phyloP scores from a whole-genome alignment of 768 basidiomycete species.

The Boletus barrowsii region DNA sequence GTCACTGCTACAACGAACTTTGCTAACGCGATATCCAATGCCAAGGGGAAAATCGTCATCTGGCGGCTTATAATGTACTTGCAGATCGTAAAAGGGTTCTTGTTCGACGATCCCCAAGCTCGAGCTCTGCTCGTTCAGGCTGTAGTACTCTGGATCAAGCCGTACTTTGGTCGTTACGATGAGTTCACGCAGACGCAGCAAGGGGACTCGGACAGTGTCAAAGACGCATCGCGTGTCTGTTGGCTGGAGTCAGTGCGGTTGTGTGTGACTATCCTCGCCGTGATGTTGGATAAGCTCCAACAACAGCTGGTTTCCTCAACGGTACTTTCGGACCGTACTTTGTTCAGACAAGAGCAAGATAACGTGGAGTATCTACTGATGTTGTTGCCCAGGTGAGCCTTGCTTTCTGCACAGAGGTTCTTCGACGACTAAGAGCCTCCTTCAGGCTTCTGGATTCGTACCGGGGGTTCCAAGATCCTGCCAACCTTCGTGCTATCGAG shows the following conservation, averaged over 20 bases:
- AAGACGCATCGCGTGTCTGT: constrained; percentile 72
- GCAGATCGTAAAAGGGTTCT: constrained; percentile 83
- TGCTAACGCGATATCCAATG: constrained; percentile 73
- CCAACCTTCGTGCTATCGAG: constrained; percentile 67
- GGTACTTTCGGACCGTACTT: constrained; percentile 56
- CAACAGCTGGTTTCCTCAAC: constrained; percentile 69
- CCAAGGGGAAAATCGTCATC: constrained; percentile 84
- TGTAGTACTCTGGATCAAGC: constrained; percentile 91
- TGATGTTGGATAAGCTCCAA: constrained; percentile 89
- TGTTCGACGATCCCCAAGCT: constrained; percentile 81
- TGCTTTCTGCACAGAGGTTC: neutral
- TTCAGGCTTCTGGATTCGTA: constrained; percentile 83
- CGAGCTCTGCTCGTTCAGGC: constrained; percentile 81
- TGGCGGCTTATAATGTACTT: constrained; percentile 95
- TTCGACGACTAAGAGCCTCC: constrained; percentile 7
- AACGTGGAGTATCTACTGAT: constrained; percentile 85
- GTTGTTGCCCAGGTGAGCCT: constrained; percentile 74
- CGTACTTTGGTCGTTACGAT: constrained; percentile 89
- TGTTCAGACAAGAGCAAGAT: constrained; percentile 80
- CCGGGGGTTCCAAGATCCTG: constrained; percentile 71
- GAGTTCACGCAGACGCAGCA: constrained; percentile 65
- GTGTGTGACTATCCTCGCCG: constrained; percentile 82
- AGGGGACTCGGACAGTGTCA: constrained; percentile 61
- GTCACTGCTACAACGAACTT: constrained; percentile 86
- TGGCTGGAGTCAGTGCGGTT: constrained; percentile 93